Percentiles rank a stretch among this genome's conserved stretches.
Conservation (phyloP, 1,284 basidiomycete genomes). For the Trichosporon asahii region DNA sequence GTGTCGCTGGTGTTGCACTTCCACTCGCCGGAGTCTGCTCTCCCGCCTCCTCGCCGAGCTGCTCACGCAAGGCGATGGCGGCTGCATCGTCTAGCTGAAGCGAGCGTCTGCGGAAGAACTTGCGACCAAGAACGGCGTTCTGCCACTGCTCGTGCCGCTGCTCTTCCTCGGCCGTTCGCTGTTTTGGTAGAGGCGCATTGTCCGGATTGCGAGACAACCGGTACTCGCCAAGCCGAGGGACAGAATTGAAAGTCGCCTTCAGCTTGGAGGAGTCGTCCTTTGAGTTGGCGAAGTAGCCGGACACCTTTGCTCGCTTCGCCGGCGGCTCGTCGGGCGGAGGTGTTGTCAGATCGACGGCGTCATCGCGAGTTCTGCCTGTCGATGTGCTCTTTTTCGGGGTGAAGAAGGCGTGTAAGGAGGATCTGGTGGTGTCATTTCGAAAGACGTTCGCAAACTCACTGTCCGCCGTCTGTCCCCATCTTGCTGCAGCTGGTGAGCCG, state of each 20-base stretch:
- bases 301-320: conserved; percentile 29
- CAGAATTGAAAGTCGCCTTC: background rate
- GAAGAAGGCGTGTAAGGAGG: conserved; percentile 49
- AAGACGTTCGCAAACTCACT: conserved; percentile 1
- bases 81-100: conserved; percentile 50
- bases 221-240: background rate
- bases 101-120: conserved; percentile 41
- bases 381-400: conserved; percentile 39
- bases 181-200: background rate
- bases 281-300: conserved; percentile 31
- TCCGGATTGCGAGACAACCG: background rate
- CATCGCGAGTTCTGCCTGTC: conserved; percentile 16
- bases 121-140: conserved; percentile 29
- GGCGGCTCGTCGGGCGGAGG: conserved; percentile 32
- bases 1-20: conserved; percentile 13
- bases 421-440: conserved; percentile 20
- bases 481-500: background rate
- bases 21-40: background rate
- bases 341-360: conserved; percentile 35
- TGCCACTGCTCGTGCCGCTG: conserved; percentile 41
- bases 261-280: conserved; percentile 6
- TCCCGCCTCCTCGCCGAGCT: background rate
- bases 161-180: conserved; percentile 33
- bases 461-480: conserved; percentile 1
- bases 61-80: conserved; percentile 15